Evolutionary conservation across 2,329 filamentous ascomycete species (phyloP), one percentile per base, ranked within the genome.

Genomic region (Teratosphaeria pseudoeucalypti): DNA sequence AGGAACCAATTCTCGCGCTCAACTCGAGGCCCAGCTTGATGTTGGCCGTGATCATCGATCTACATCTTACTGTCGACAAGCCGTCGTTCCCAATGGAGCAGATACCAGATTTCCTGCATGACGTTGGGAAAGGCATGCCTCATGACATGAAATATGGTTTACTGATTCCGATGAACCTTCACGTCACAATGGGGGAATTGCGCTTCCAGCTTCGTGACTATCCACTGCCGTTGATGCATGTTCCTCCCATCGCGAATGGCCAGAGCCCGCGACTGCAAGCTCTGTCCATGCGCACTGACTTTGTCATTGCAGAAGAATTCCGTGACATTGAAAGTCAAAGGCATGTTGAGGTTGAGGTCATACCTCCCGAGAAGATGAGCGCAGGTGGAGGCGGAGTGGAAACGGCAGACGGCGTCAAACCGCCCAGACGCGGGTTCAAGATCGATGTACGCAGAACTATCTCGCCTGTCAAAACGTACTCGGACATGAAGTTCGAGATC

Each of bases 81-180:
- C 94, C 94, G 0, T 92, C 89, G 0, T 99, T 99, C 71, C 87
- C 91, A 0, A 78, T 95, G 61, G 80, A 84, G 2, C 86, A 96
- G 12, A 84, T 92, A 58, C 89, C 92, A 0, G 83, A 88, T 16
- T 99, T 95, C 71, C 78, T 99, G 29, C 83, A 96, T 70, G 84
- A 85, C 55, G 86, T 97, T 60, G 94, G 94, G n/a, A 99, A 99
- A 76, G 94, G 94, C 0, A 95, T 99, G 85, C 94, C 94, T 0
- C 81, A 85, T 63, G 87, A 95, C 68, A 99, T 91, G 83, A 80
- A 92, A 69, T 99, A 97, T 72, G 86, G 90, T 10, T 79, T 99
- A 23, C 81, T 99, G 19, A 79, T 99, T 11, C 95, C 94, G 0
- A 90, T 96, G 86, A 89, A 88, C 72, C 81, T 99, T 2, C 86